Percentiles rank a stretch among this genome's conserved stretches.
phyloP scores from a whole-genome alignment of 1,139 yeast species.

The Pichia sp. region DNA sequence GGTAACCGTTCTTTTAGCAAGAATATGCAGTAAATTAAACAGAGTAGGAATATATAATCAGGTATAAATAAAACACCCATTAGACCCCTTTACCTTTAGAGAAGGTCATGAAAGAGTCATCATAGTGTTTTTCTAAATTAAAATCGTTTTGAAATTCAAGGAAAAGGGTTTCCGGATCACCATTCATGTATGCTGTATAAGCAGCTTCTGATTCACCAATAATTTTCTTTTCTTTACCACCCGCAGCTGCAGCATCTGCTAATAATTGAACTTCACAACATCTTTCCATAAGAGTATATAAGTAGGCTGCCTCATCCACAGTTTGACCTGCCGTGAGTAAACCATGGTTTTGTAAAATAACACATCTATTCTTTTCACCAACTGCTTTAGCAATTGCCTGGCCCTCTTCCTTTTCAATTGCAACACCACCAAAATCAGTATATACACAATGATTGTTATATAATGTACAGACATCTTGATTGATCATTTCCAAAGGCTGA shows the following conservation, averaged over 20 bases:
- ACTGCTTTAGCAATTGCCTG: constrained; percentile 56
- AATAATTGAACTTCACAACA: constrained; percentile 65
- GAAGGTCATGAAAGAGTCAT: constrained; percentile 23
- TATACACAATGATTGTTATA: constrained; percentile 64
- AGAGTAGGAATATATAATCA: not conserved
- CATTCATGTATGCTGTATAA: constrained; percentile 54
- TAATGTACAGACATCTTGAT: constrained; percentile 69
- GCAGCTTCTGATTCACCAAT: constrained; percentile 65
- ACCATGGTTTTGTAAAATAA: constrained; percentile 74
- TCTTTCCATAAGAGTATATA: constrained; percentile 62
- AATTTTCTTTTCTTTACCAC: constrained; percentile 31
- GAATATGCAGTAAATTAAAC: not conserved
- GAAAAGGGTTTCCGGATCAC: constrained; percentile 63
- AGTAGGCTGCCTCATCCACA: constrained; percentile 77
- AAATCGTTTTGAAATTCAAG: constrained; percentile 69
- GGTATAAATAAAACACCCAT: not conserved
- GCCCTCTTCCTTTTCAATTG: constrained; percentile 70
- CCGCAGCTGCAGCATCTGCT: constrained; percentile 48
- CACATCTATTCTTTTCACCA: constrained; percentile 52
- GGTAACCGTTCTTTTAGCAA: too few species aligned
- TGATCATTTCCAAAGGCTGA: constrained; percentile 65
- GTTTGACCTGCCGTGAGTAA: constrained; percentile 69
- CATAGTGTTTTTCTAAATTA: constrained; percentile 36
- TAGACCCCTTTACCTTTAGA: constrained; percentile 13
- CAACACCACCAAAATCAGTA: constrained; percentile 72